Conservation (phyloP, 2,329 filamentous ascomycete genomes). For the Aspergillus sp. region DNA sequence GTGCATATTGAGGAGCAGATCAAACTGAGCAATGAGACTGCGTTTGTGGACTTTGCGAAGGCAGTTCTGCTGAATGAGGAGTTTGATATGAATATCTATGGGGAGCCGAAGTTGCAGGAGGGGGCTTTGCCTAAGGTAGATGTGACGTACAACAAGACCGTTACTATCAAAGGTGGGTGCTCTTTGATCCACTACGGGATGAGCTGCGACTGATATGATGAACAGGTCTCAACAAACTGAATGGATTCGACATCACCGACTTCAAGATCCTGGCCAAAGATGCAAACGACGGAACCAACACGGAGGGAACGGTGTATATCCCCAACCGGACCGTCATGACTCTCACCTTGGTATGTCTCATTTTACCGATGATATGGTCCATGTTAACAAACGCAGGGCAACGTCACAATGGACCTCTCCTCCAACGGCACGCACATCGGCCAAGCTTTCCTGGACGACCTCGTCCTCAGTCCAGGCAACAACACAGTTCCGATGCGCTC, state of each 20-base stretch:
- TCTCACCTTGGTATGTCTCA: slow-evolving; percentile 40
- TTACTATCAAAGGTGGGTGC: slow-evolving; percentile 50
- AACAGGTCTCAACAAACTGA: slow-evolving; percentile 53
- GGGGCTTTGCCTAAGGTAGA: slow-evolving; percentile 44
- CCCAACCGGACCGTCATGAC: slow-evolving; percentile 56
- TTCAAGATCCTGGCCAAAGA: slow-evolving; percentile 40
- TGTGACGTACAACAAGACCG: slow-evolving; percentile 51
- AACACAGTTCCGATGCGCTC: slow-evolving; percentile 48
- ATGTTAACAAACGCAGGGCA: slow-evolving; percentile 34
- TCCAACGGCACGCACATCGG: slow-evolving; percentile 45
- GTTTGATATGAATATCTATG: slow-evolving; percentile 45
- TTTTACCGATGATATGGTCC: background rate
- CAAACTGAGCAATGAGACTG: slow-evolving; percentile 36
- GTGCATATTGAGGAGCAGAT: slow-evolving; percentile 41
- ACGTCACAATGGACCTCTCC: slow-evolving; percentile 50
- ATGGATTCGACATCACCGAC: slow-evolving; percentile 45
- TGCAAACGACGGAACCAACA: slow-evolving; percentile 44
- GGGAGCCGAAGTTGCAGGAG: slow-evolving; percentile 47
- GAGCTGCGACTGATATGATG: background rate
- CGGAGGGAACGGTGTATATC: slow-evolving; percentile 49
- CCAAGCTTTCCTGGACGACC: slow-evolving; percentile 42
- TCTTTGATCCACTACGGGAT: background rate
- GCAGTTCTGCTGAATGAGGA: slow-evolving; percentile 44
- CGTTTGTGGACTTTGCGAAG: slow-evolving; percentile 46
- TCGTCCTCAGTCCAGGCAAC: slow-evolving; percentile 49